Base-by-base conservation (phyloP, 805 yeast species). In the Zygoascus ofunaensis region DNA sequence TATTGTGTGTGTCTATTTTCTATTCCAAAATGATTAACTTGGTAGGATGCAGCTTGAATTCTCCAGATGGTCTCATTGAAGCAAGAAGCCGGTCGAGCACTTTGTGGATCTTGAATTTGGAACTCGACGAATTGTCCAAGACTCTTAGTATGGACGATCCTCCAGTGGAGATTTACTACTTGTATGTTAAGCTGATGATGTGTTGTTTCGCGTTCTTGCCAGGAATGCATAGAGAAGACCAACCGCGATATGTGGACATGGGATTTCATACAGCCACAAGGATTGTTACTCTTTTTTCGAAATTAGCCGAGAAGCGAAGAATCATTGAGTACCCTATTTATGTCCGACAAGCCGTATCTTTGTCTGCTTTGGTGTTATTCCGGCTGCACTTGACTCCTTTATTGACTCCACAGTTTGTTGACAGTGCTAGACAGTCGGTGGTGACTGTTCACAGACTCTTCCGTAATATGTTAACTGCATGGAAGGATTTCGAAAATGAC, bases 401-500 rank as follows among this genome's bases (percentile, higher is more conserved):
- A 47, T 68, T 87, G 40, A 61, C 82, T 39, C 82, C 81, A 54
- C 81, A 42, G 61, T 85, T 80, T 57, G 77, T 86, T 35, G 94
- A 87, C 55, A 82, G 94, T 24, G 89, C 95, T 1, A 73, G 97
- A 52, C 96, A 89, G 62, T 83, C 94, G 3, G 84, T 89, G 55
- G 96, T 89, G 12, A 89, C 96, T 0, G 94, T 87, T 2, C 96
- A 89, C 62, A 71, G 96, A 58, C 66, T 87, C 37, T 85, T 78
- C 60, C 72, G 96, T 62, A 89, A 89, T 58, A 87, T 90, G 62
- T 69, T 87, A 33, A 80, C 92, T 3, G 89, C 94, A 4, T 89
- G 97, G 97, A 80, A 84, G 51, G 83, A 82, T 41, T 83, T 87
- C 34, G 86, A 86, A 49, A 87, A 86, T 64, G 97, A 89, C 63